Conservation (phyloP, 257 asterid genomes). For the Petunia secreta region DNA sequence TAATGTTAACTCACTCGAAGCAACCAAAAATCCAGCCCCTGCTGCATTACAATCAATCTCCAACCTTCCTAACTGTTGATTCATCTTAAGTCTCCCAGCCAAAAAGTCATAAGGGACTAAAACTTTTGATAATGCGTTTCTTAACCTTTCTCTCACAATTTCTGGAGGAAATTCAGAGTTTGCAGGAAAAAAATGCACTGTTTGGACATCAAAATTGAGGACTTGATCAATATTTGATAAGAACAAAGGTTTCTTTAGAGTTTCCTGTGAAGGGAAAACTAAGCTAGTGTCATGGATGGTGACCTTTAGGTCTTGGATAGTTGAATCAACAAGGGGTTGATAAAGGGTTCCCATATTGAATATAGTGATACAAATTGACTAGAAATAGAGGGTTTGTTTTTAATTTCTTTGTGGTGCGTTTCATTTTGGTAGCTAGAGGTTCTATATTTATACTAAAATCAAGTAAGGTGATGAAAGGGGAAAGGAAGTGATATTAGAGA, state of each 20-base stretch:
- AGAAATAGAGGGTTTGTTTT: background rate
- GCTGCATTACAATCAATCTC: constrained; percentile 59
- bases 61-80: constrained; percentile 50
- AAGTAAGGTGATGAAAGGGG: background rate
- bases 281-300: constrained; percentile 55
- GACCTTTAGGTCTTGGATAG: constrained; percentile 61
- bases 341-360: constrained; percentile 50
- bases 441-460: constrained; percentile 27
- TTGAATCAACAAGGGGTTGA: constrained; percentile 34
- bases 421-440: constrained; percentile 5
- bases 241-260: constrained; percentile 46
- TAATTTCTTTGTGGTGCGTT: background rate
- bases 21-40: constrained; percentile 67
- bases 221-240: constrained; percentile 78
- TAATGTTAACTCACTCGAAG: constrained; percentile 53
- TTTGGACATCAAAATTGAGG: constrained; percentile 73
- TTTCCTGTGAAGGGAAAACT: constrained; percentile 44
- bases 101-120: constrained; percentile 57
- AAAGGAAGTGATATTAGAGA: background rate
- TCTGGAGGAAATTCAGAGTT: constrained; percentile 58
- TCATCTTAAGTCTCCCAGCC: constrained; percentile 63
- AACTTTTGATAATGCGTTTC: constrained; percentile 50
- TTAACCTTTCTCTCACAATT: constrained; percentile 43
- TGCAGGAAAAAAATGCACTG: constrained; percentile 69
- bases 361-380: background rate